Percentiles rank a stretch among this genome's conserved stretches.
Conservation (phyloP, 2,329 filamentous ascomycete species). For the Epichloe elymi region DNA sequence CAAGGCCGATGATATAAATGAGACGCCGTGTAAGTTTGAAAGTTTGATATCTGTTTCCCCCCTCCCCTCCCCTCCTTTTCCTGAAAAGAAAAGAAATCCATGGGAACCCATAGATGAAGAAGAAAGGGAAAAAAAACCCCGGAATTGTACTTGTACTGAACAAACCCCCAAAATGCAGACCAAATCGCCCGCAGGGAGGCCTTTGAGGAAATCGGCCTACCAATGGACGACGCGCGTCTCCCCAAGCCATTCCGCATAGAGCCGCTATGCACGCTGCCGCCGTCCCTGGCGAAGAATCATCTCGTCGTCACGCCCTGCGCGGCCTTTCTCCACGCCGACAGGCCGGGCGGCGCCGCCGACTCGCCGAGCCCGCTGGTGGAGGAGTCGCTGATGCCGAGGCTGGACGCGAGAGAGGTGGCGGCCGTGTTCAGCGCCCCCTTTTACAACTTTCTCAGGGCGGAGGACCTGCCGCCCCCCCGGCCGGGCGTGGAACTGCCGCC, state of each 20-base stretch:
- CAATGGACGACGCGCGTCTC: conserved; percentile 53
- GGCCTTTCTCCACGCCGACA: conserved; percentile 57
- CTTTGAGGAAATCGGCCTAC: conserved; percentile 84
- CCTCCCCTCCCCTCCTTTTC: too few species aligned
- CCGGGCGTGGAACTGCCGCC: conserved; percentile 26
- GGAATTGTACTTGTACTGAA: too few species aligned
- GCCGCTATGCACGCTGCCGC: conserved; percentile 73
- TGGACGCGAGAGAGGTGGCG: conserved; percentile 84
- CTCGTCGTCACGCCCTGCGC: conserved; percentile 65
- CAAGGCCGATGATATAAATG: conserved; percentile 44
- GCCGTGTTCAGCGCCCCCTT: conserved; percentile 94
- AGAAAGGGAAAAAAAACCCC: too few species aligned
- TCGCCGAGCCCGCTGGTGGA: conserved; percentile 38
- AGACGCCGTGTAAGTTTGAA: conserved; percentile 42
- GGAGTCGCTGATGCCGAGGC: conserved; percentile 59
- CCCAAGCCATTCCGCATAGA: conserved; percentile 68
- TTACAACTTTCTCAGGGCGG: conserved; percentile 58
- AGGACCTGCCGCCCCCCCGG: conserved; percentile 38
- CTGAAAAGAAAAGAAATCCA: too few species aligned
- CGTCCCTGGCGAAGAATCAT: conserved; percentile 59
- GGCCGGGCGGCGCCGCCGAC: conserved; percentile 20
- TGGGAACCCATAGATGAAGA: too few species aligned
- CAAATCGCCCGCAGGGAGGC: conserved; percentile 83
- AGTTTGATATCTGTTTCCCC: not conserved
- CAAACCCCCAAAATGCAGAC: conserved; percentile 28